Evolutionary conservation across 73 alveolate species (phyloP).

Genomic region (Effrenium voratum): DNA sequence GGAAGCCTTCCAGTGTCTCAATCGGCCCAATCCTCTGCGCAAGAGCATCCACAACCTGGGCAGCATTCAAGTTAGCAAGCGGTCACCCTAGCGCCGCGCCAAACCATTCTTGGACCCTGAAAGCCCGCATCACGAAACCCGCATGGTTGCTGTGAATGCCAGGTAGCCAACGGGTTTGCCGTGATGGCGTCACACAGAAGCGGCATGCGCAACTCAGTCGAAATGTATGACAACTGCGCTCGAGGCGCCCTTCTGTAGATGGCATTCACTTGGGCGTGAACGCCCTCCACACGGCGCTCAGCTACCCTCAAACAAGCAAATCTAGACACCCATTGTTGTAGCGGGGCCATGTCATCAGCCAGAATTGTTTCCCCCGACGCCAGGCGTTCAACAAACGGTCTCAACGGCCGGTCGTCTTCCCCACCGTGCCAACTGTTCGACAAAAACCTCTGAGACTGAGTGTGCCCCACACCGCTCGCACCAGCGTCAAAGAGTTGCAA

Average conservation of each 20-base stretch:
- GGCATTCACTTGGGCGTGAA: not conserved
- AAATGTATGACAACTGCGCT: not conserved
- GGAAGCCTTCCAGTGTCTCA: conserved; percentile 6
- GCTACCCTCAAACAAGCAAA: not conserved
- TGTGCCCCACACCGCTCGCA: not conserved
- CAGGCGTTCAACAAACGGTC: not conserved
- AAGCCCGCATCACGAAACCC: not conserved
- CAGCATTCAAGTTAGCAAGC: no score
- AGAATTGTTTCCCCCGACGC: not conserved
- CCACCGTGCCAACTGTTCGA: not conserved
- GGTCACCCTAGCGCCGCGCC: no score
- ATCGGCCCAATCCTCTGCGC: not conserved
- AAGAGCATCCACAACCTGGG: not conserved
- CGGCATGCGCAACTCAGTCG: not conserved
- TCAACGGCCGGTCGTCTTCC: not conserved
- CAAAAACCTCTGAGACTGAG: not conserved
- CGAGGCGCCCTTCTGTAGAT: not conserved
- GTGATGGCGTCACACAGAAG: not conserved
- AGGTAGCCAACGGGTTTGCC: not conserved
- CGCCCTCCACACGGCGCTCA: not conserved
- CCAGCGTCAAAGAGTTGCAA: not conserved
- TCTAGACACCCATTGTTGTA: not conserved
- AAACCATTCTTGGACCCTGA: not conserved
- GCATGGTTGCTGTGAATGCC: not conserved
- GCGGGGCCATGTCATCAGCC: not conserved